A percentile compares a stretch with the other conserved stretches of the same genome.
Conservation (phyloP, 768 basidiomycete genomes). For the Filobasidium wieringae region DNA sequence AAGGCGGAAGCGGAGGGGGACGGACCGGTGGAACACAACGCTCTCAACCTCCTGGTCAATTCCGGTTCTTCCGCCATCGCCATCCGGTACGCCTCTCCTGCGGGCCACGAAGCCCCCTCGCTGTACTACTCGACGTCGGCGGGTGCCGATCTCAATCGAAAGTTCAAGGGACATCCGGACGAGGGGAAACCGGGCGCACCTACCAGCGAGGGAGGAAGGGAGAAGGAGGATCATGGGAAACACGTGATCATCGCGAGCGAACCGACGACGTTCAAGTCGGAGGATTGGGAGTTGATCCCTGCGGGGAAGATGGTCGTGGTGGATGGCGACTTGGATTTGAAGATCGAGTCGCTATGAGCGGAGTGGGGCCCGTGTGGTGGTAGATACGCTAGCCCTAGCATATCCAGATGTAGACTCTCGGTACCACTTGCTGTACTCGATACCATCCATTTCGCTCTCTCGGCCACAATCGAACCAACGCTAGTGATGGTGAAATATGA, state of each 20-base stretch:
- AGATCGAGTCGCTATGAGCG: too few relatives aligned
- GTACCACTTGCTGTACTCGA: too few relatives aligned
- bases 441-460: too few relatives aligned
- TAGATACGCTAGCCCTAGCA: too few relatives aligned
- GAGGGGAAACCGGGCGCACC: constrained; percentile 18
- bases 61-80: constrained; percentile 37
- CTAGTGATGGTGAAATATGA: too few relatives aligned
- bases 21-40: constrained; percentile 15
- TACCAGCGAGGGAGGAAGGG: constrained; percentile 11
- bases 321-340: too few relatives aligned
- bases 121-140: constrained; percentile 38
- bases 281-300: constrained; percentile 38
- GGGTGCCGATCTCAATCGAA: constrained; percentile 36
- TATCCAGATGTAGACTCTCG: too few relatives aligned
- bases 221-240: constrained; percentile 32
- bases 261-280: constrained; percentile 34
- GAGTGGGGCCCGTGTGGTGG: too few relatives aligned
- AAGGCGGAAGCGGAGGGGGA: constrained; percentile 21
- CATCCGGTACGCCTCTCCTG: constrained; percentile 36
- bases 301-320: too few relatives aligned
- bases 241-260: constrained; percentile 40
- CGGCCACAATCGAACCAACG: too few relatives aligned
- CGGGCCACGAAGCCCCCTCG: constrained; percentile 36
- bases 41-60: constrained; percentile 34
- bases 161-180: constrained; percentile 39